Conservation (phyloP, 2,329 filamentous ascomycete genomes). For the Scytalidium sp. region DNA sequence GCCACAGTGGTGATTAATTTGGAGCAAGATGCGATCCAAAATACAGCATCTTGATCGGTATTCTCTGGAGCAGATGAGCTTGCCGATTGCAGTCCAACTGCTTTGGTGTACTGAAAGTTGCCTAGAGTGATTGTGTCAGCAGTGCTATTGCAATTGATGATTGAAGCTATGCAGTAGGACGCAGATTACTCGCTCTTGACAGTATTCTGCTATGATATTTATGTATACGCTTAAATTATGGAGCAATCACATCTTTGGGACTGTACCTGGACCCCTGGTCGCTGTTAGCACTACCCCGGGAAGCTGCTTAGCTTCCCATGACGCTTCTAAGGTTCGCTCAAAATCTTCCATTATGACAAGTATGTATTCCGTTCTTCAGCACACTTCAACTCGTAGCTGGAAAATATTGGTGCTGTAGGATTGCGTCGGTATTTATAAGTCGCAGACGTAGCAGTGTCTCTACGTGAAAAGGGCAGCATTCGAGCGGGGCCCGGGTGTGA, state of each 20-base stretch:
- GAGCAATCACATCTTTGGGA: neutral
- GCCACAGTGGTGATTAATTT: conserved; percentile 52
- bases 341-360: neutral
- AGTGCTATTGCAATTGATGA: neutral
- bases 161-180: neutral
- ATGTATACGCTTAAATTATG: neutral
- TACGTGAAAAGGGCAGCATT: neutral
- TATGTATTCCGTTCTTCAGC: neutral
- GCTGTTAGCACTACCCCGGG: neutral
- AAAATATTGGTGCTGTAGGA: neutral
- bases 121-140: conserved; percentile 13
- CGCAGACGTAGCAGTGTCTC: neutral
- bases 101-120: conserved; percentile 26
- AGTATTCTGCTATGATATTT: neutral
- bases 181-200: neutral
- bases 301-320: neutral
- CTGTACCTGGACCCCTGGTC: neutral
- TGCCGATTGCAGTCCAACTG: conserved; percentile 24
- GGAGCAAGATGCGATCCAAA: conserved; percentile 58
- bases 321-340: neutral
- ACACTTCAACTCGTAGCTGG: neutral
- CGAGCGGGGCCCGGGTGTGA: neutral
- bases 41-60: conserved; percentile 59
- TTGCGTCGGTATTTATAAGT: neutral
- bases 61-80: conserved; percentile 30